phyloP scores from a whole-genome alignment of 2,329 filamentous ascomycete genomes.

The Dissoconium aciculare region DNA sequence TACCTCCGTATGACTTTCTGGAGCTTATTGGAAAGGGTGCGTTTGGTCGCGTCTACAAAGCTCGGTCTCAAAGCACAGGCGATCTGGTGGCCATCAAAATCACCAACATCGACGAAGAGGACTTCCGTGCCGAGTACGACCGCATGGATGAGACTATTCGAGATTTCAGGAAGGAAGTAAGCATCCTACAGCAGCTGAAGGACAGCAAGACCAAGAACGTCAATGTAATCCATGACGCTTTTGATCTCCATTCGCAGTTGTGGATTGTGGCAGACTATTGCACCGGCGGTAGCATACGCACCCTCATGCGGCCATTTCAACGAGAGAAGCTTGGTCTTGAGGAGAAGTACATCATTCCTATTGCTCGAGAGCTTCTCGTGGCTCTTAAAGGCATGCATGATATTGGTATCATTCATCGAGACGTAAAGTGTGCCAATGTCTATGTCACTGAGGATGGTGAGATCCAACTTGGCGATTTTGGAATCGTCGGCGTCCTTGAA shows the following conservation, averaged over 20 bases:
- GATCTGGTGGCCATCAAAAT: conserved; percentile 63
- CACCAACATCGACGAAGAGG: conserved; percentile 67
- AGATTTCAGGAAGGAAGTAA: conserved; percentile 47
- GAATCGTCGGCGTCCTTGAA: conserved; percentile 64
- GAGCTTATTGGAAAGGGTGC: conserved; percentile 63
- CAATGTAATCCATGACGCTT: conserved; percentile 65
- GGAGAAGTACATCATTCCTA: conserved; percentile 48
- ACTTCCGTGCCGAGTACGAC: conserved; percentile 45
- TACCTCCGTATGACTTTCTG: conserved; percentile 51
- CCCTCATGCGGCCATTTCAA: conserved; percentile 36
- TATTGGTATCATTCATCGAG: conserved; percentile 50
- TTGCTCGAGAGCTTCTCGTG: conserved; percentile 47
- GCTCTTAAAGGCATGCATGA: conserved; percentile 49
- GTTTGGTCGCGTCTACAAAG: conserved; percentile 62
- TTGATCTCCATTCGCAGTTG: conserved; percentile 62
- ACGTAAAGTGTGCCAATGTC: conserved; percentile 61
- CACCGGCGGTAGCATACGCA: conserved; percentile 64
- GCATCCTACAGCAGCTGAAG: conserved; percentile 55
- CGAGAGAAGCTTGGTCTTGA: conserved; percentile 29
- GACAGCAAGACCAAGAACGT: conserved; percentile 64
- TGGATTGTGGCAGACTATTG: conserved; percentile 86
- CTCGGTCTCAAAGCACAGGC: conserved; percentile 27
- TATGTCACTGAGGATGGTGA: conserved; percentile 61
- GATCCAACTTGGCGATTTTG: conserved; percentile 74
- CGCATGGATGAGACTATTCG: conserved; percentile 39